Conservation (phyloP, 169 alveolate species). For the Plasmodium gonderi region DNA sequence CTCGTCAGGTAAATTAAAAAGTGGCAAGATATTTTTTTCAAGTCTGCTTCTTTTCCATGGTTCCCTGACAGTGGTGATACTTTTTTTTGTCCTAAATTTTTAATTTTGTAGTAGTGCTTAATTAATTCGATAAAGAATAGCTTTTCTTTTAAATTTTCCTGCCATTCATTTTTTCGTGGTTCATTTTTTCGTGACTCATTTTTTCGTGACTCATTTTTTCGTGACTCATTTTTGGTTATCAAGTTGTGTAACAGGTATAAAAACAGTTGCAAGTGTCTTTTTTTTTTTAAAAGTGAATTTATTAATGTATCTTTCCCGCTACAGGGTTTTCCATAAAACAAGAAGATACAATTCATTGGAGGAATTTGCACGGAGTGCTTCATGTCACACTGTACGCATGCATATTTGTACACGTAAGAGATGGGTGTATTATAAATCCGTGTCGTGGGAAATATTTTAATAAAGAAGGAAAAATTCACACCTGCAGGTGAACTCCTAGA, state of each 20-base stretch:
- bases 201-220: background rate
- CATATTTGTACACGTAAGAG: too few species aligned
- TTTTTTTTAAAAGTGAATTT: conserved; percentile 7
- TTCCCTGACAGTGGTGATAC: background rate
- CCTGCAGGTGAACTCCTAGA: background rate
- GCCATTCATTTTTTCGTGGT: background rate
- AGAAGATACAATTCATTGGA: conserved; percentile 22
- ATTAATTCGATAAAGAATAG: conserved; percentile 30
- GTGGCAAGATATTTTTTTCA: background rate
- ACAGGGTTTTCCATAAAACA: conserved; percentile 69
- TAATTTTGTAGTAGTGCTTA: conserved; percentile 7
- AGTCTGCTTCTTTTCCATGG: background rate
- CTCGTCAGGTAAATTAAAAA: conserved; percentile 2
- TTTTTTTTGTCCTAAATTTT: background rate
- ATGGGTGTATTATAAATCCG: too few species aligned
- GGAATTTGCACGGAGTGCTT: too few species aligned
- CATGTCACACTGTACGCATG: too few species aligned
- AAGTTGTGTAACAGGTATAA: conserved; percentile 6
- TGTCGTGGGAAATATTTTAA: background rate
- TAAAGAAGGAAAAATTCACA: conserved; percentile 23
- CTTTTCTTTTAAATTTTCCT: conserved; percentile 4
- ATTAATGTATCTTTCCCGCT: conserved; percentile 71
- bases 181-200: too few species aligned
- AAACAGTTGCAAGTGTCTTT: background rate
- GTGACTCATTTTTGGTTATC: background rate